These are phyloP conservation scores for Solanum chacoense DNA, from an alignment of 305 asterid genomes.

Conservation along the genomic window DNA sequence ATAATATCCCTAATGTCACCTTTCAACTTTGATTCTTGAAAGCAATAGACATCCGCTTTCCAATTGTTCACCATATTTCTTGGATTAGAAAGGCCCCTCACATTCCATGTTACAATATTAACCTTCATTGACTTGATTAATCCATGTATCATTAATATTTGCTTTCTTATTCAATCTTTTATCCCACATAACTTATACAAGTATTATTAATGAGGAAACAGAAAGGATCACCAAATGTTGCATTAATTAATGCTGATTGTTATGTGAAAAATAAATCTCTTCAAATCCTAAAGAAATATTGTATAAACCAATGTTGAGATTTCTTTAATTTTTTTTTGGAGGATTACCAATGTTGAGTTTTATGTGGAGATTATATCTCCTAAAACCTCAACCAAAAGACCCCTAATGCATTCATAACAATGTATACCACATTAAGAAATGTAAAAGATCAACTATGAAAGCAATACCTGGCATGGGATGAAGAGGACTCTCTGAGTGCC, in stretches of 20 bases:
- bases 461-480: conserved; percentile 91
- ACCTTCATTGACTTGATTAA: neutral
- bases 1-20: neutral
- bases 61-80: neutral
- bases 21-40: neutral
- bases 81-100: neutral
- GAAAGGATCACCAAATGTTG: neutral
- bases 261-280: neutral
- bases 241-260: neutral
- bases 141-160: neutral
- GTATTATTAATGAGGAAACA: neutral
- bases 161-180: neutral
- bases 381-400: neutral
- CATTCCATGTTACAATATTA: neutral
- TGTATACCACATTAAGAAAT: neutral
- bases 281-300: neutral
- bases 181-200: neutral
- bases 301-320: neutral
- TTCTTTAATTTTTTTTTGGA: neutral
- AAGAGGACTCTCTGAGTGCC: conserved; percentile 81
- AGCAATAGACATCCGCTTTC: neutral
- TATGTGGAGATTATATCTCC: neutral
- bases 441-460: neutral
- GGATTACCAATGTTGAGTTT: neutral
- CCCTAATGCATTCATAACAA: neutral